Base-by-base conservation (phyloP, 2,329 filamentous ascomycete genomes). In the Pseudocercospora musae region DNA sequence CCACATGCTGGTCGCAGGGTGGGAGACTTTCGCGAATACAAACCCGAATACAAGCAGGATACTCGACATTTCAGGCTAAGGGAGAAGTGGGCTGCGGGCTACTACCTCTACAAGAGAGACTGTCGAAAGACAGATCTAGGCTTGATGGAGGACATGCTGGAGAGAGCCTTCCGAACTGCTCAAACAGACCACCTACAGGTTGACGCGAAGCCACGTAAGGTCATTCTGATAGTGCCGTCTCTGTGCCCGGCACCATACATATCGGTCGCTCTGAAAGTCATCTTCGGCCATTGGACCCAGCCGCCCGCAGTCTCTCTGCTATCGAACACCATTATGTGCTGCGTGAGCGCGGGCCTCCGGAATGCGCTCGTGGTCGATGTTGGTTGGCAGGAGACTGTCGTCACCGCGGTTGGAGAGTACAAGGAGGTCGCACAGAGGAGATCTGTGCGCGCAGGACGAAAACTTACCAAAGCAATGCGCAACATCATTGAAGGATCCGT, bases 351-450 rank as follows among this genome's bases (percentile, higher is more conserved):
- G 5, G 95, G 95, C 0, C 80, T 96, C 44, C 87, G 95, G 13
- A 91, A 91, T n/a, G 92, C 89, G 0, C 76, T 99, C 46, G 86
- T 98, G 0, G 82, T 99, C 40, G 92, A 99, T 72, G 83, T 99
- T 63, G 95, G 94, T 48, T 99, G 95, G 95, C 84, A 87, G 46
- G 95, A 98, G 76, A 96, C 93, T 0, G 84, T 89, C 0, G 85
- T 96, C 21, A 96, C 92, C 0, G 90, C 88, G 5, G 83, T 98
- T 6, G 98, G 93, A 73, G 95, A 99, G 77, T 96, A 92, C 74
- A 88, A 91, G 58, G 92, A 96, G 74, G 86, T 96, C 1, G 81
- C 83, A 15, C 86, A 86, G 58, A 85, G 82, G 60, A 84, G 91
- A 58, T 94, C 86, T 42, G 82, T 91, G 13, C 84, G 95, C 67